Conservation (phyloP, 208 protist genomes). For the Porcisia deanei region DNA sequence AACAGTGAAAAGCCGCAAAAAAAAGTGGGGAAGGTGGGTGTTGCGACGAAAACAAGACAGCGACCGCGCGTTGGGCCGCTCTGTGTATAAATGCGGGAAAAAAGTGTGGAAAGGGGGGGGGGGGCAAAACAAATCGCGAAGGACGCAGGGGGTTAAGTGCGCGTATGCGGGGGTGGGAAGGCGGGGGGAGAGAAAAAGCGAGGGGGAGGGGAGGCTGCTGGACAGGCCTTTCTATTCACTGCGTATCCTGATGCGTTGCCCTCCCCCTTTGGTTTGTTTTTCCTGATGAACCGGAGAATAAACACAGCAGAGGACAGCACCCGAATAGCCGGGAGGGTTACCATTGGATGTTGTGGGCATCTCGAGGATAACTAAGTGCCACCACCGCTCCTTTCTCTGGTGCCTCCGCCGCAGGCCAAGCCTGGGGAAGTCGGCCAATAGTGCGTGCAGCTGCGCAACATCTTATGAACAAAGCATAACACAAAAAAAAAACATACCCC, state of each 20-base stretch:
- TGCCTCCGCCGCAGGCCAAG: not conserved
- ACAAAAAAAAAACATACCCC: not conserved
- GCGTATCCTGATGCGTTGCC: not conserved
- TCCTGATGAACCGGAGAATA: not conserved
- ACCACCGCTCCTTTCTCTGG: not conserved
- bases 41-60: not conserved
- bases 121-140: not conserved
- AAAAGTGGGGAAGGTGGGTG: not conserved
- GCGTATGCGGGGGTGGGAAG: not conserved
- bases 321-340: not conserved
- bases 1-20: not conserved
- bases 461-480: not conserved
- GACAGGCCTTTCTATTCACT: not conserved
- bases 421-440: not conserved
- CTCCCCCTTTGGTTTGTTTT: not conserved
- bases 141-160: not conserved
- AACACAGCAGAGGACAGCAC: not conserved
- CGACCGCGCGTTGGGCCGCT: not conserved
- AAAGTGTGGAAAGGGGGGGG: not conserved
- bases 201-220: not conserved
- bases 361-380: not conserved
- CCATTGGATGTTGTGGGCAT: not conserved
- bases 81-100: not conserved
- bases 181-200: not conserved
- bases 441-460: not conserved